Base-by-base conservation (phyloP, 805 yeast species). In the Spathaspora hagerdaliae region DNA sequence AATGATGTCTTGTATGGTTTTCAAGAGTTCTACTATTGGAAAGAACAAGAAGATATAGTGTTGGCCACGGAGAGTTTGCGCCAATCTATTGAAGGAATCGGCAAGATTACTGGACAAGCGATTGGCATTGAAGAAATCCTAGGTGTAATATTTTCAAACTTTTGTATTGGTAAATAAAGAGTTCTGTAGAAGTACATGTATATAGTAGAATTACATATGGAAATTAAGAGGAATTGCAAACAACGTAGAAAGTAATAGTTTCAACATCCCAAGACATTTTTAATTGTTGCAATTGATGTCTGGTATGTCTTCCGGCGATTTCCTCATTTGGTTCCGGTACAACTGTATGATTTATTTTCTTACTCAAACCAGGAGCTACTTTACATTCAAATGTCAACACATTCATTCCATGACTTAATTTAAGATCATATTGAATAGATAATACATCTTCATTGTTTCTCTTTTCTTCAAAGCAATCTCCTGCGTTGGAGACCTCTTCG, bases 91-190 rank as follows among this genome's bases (percentile, higher is more conserved):
- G 89, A 85, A 11, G 97, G 97, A 0, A 85, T 94, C 34, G 97
- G 97, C 0, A 87, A 83, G 57, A 86, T 94, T 26, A 91, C 97
- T 0, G 99, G 98, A 1, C 86, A 87, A 35, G 78, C 88, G 0
- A 81, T 92, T 11, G 96, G 96, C 0, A 75, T 91, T 0, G 97
- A 94, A 54, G 98, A 94, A 58, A 82, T 94, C 0, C 69, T 94
- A 5, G 97, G 94, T 0, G 92, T 87, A 1, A 94, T 94, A 0
- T 94, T 94, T 59, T 83, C 96, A 2, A 85, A 82, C 50, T 94
- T 94, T 61, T 94, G 99, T 63, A 89, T 94, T 19, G 99, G 99
- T 0, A 92, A 92, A 63, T 92, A 67, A 52, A 10, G 6, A 15
- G 12, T 7, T 12, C 9, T 32, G 26, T 7, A 31, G 8, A 7